These are phyloP conservation scores for Pichia sp. DNA, from an alignment of 1,139 yeast genomes.

Conservation along the genomic window DNA sequence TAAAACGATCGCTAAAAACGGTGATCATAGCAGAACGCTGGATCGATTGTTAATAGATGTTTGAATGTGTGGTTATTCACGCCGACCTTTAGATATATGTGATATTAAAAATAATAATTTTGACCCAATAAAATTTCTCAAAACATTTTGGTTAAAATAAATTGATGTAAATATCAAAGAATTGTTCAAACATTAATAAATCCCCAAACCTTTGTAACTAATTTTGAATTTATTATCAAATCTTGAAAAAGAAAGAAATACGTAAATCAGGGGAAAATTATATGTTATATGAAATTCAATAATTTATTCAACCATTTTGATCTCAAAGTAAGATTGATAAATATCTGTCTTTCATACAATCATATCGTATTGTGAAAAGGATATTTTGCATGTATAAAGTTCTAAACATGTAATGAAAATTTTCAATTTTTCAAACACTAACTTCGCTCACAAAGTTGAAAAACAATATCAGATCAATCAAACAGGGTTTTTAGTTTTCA, in stretches of 20 bases:
- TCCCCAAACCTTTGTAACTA: neutral
- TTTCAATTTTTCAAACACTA: neutral
- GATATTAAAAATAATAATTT: neutral
- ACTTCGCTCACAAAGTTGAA: neutral
- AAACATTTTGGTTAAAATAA: neutral
- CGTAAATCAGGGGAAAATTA: slow-evolving; percentile 5
- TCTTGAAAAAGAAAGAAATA: neutral
- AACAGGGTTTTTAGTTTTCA: neutral
- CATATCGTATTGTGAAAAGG: neutral
- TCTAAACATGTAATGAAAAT: neutral
- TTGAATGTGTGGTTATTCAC: slow-evolving; percentile 13
- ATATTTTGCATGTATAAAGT: too few species aligned
- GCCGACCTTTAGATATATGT: slow-evolving; percentile 11
- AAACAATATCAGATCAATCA: neutral
- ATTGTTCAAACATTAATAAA: neutral
- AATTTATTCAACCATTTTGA: neutral
- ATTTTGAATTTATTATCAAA: neutral
- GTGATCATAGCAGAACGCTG: slow-evolving; percentile 17
- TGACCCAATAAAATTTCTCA: neutral
- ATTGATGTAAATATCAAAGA: neutral
- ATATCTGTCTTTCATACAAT: neutral
- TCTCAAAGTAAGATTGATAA: slow-evolving; percentile 1
- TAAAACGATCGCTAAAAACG: slow-evolving; percentile 15
- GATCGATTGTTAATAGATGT: slow-evolving; percentile 14
- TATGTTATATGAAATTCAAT: neutral